These are phyloP conservation scores for Globisporangium viniferum DNA, from an alignment of 352 stramenopile genomes.

Conservation along the genomic window DNA sequence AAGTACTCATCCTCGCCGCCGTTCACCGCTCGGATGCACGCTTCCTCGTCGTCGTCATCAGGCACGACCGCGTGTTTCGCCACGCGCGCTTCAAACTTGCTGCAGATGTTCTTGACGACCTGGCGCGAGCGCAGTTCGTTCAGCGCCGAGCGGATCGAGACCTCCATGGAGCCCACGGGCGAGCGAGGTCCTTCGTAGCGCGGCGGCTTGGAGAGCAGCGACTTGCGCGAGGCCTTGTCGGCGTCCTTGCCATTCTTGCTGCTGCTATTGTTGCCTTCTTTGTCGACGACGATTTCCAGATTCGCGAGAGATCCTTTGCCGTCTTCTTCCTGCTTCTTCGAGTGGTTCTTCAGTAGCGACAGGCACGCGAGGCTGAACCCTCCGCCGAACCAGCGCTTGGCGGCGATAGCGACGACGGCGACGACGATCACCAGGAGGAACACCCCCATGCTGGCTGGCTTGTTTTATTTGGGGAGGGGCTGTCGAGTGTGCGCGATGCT, in stretches of 20 bases:
- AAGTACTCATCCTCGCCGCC: constrained; percentile 17
- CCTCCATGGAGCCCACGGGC: constrained; percentile 27
- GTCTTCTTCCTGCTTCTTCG: constrained; percentile 28
- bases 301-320: neutral
- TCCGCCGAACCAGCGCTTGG: constrained; percentile 22
- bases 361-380: constrained; percentile 7
- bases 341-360: constrained; percentile 20
- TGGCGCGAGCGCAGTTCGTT: constrained; percentile 49
- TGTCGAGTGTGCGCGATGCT: neutral
- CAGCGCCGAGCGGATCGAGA: constrained; percentile 41
- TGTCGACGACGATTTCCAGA: constrained; percentile 51
- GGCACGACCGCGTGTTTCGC: constrained; percentile 13
- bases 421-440: constrained; percentile 23
- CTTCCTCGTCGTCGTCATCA: constrained; percentile 19
- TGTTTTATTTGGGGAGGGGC: neutral
- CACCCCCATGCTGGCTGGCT: neutral
- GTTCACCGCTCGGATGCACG: constrained; percentile 8
- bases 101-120: constrained; percentile 51
- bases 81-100: constrained; percentile 39
- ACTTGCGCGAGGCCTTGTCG: constrained; percentile 6
- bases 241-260: neutral
- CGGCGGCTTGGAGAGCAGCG: constrained; percentile 13
- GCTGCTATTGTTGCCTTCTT: neutral
- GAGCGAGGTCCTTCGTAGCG: constrained; percentile 11
- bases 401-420: constrained; percentile 22